Evolutionary conservation across 768 basidiomycete species (phyloP).

Genomic region (Symmetrospora coprosmae): DNA sequence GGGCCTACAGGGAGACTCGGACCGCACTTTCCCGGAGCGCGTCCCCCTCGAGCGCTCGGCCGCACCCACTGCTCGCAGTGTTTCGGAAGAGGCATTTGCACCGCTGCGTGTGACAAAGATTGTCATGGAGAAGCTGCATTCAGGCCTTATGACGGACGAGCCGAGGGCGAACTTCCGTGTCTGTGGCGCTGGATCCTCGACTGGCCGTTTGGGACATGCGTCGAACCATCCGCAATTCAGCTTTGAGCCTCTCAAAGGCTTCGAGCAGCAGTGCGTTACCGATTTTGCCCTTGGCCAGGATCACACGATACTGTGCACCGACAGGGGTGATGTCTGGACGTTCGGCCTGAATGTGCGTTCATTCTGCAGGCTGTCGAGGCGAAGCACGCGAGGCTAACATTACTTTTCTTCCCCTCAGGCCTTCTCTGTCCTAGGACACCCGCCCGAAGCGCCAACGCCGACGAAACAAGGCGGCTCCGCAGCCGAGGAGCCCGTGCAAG

Average conservation of each 20-base stretch:
- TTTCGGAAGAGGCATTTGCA: conserved; percentile 44
- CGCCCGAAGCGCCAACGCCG: not conserved
- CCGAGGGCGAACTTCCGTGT: conserved; percentile 55
- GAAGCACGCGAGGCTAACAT: conserved; percentile 67
- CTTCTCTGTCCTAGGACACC: conserved; percentile 27
- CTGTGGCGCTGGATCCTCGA: conserved; percentile 49
- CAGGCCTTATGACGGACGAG: conserved; percentile 67
- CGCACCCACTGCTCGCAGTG: conserved; percentile 37
- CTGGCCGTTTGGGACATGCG: not conserved
- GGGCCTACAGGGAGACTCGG: conserved; percentile 66
- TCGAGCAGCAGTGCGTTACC: conserved; percentile 44
- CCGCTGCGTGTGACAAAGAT: conserved; percentile 53
- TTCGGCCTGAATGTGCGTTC: conserved; percentile 47
- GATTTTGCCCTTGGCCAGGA: conserved; percentile 80
- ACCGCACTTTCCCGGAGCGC: conserved; percentile 64
- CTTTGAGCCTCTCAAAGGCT: conserved; percentile 49
- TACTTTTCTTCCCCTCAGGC: conserved; percentile 41
- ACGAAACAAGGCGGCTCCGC: conserved; percentile 38
- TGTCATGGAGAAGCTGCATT: conserved; percentile 76
- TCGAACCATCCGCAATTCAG: conserved; percentile 61
- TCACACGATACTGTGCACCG: conserved; percentile 76
- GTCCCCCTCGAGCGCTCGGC: conserved; percentile 44
- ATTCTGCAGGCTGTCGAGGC: no score
- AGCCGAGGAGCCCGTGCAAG: conserved; percentile 61
- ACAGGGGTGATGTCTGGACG: conserved; percentile 63